A percentile compares a stretch with the other conserved stretches of the same genome.
Conservation (phyloP, 345 rosid species). For the Conringia planisiliqua region DNA sequence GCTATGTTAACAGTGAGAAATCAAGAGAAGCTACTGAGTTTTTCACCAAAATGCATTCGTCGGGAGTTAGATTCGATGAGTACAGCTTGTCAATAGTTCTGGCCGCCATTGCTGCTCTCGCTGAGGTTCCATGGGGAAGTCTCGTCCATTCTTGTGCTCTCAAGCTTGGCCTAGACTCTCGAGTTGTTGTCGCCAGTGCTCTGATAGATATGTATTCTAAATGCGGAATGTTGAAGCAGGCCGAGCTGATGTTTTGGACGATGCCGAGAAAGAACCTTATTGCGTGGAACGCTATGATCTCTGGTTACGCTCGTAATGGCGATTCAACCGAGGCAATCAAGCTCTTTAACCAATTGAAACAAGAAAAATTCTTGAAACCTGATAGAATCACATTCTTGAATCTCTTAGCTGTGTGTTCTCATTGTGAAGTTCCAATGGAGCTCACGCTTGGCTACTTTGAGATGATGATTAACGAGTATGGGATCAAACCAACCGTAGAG, state of each 20-base stretch:
- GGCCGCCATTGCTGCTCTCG: slow-evolving; percentile 57
- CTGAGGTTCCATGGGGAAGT: slow-evolving; percentile 61
- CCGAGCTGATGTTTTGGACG: slow-evolving; percentile 49
- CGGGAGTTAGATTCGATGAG: slow-evolving; percentile 44
- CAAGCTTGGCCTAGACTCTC: slow-evolving; percentile 38
- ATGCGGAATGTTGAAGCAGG: slow-evolving; percentile 55
- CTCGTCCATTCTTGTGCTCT: slow-evolving; percentile 52
- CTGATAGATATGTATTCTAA: slow-evolving; percentile 77
- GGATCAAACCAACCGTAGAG: slow-evolving; percentile 56
- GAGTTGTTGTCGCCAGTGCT: slow-evolving; percentile 67
- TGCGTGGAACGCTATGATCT: slow-evolving; percentile 77
- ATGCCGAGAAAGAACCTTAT: slow-evolving; percentile 54
- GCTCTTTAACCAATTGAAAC: slow-evolving; percentile 47
- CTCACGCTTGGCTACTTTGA: slow-evolving; percentile 42
- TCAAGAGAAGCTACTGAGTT: slow-evolving; percentile 49
- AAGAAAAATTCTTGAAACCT: slow-evolving; percentile 44
- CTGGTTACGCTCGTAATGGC: slow-evolving; percentile 73
- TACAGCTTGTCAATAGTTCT: slow-evolving; percentile 62
- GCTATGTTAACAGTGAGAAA: slow-evolving; percentile 51
- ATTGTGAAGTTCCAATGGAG: slow-evolving; percentile 40
- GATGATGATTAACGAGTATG: slow-evolving; percentile 58
- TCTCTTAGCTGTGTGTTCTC: slow-evolving; percentile 61
- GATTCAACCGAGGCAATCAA: slow-evolving; percentile 40
- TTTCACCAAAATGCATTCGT: slow-evolving; percentile 54
- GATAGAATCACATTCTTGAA: slow-evolving; percentile 72